Base-by-base conservation (phyloP, 352 stramenopile species). In the Blastocystis sp. region DNA sequence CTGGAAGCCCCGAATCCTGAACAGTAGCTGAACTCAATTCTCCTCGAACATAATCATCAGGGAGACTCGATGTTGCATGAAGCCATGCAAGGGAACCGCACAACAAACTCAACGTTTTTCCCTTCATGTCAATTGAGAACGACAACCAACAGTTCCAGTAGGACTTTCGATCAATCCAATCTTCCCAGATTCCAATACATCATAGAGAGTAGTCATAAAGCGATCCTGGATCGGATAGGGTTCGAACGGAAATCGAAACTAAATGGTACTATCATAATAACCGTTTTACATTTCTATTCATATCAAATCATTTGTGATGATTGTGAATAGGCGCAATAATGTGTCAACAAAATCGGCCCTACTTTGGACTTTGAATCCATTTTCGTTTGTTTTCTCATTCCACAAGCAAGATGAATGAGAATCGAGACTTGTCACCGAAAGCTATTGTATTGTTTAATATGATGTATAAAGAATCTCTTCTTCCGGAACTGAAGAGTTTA, bases 81-180 rank as follows among this genome's bases (percentile, higher is more conserved):
- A 96, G 89, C 93, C 93, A 96, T 39, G 93, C 91, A 1, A 96
- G 89, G 0, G 92, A 89, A 19, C 93, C 92, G 80, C 93, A 96
- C 75, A 96, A 95, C 19, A 96, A 90, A 86, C 92, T 96, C 71
- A 96, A 92, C 14, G 93, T 95, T 86, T 96, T 96, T 69, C 93
- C 93, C 92, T 94, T 67, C 0, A 71, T 21, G 12, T 4, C 16
- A 49, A 14, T 12, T 21, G 83, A 11, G 46, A 19, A 78, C 7
- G 5, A 24, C 16, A 32, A 58, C 21, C 67, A 86, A 93, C 92
- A 35, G 93, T 96, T 32, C 93, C 93, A 0, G 93, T 96, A 12
- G 93, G 93, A 73, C 93, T 96, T 89, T 96, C 93, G 56, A 95
- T 95, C 87, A 96, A 95, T 71, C 93, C 93, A 51, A 95, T 90